phyloP scores from a whole-genome alignment of 495 filamentous ascomycete species.

The Melanomma pulvis-pyrius region DNA sequence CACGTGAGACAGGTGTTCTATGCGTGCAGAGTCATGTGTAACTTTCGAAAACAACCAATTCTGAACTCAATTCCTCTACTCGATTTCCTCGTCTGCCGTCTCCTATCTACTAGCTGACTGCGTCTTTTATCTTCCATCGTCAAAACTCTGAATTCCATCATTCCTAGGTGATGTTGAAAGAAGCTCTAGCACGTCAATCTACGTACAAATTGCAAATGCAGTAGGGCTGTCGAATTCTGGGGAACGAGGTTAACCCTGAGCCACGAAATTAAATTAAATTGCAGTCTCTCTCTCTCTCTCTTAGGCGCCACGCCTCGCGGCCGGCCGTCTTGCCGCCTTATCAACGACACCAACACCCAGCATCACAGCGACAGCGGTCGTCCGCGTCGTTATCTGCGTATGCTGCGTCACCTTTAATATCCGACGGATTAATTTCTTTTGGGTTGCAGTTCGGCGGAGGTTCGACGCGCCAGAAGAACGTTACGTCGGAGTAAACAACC shows the following conservation, averaged over 20 bases:
- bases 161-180: not conserved
- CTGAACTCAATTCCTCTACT: no score
- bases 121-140: no score
- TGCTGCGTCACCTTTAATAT: not conserved
- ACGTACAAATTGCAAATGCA: not conserved
- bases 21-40: no score
- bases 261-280: not conserved
- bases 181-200: not conserved
- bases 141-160: no score
- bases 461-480: no score
- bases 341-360: not conserved
- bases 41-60: no score
- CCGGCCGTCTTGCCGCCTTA: not conserved
- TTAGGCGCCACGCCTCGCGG: not conserved
- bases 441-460: not conserved
- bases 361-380: not conserved
- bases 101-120: no score
- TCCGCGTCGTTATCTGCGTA: not conserved
- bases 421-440: not conserved
- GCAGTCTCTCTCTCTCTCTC: no score
- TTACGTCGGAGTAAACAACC: no score
- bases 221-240: no score
- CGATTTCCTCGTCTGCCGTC: no score
- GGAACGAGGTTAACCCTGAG: not conserved
- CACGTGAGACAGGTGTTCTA: no score